A percentile compares a stretch with the other conserved stretches of the same genome.
phyloP scores from a whole-genome alignment of 1,284 basidiomycete genomes.

The Trichosporon faecale region DNA sequence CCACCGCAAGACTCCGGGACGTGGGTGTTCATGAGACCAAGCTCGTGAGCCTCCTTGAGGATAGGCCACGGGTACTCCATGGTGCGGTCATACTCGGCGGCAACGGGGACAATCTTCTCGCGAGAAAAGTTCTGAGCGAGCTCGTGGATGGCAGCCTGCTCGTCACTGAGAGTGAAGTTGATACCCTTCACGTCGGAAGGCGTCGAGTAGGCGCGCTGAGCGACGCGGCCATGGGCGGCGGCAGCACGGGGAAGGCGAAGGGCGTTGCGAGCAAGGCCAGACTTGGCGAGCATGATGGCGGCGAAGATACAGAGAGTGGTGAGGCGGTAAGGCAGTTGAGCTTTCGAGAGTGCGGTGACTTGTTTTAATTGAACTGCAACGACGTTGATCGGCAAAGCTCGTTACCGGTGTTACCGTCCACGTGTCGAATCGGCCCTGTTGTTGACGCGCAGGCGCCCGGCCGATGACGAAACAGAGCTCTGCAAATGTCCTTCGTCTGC shows the following conservation, averaged over 20 bases:
- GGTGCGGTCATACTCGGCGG: slow-evolving; percentile 54
- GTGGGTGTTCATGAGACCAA: slow-evolving; percentile 55
- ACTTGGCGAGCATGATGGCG: slow-evolving; percentile 9
- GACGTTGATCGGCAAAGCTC: background rate
- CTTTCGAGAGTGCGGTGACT: background rate
- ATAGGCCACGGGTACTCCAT: slow-evolving; percentile 58
- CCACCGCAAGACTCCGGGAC: slow-evolving; percentile 50
- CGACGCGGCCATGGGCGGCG: background rate
- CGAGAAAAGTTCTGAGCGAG: slow-evolving; percentile 55
- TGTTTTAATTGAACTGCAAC: background rate
- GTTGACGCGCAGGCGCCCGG: background rate
- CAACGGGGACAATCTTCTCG: slow-evolving; percentile 57
- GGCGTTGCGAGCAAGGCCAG: background rate
- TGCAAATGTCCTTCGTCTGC: too few relatives aligned
- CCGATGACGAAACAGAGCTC: background rate
- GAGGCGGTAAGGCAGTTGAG: background rate
- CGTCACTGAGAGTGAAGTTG: slow-evolving; percentile 41
- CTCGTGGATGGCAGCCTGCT: slow-evolving; percentile 50
- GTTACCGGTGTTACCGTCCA: background rate
- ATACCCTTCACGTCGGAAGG: slow-evolving; percentile 14
- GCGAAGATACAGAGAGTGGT: background rate
- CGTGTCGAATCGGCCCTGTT: background rate
- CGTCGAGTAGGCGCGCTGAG: slow-evolving; percentile 4
- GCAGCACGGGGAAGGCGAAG: background rate
- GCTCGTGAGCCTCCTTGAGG: slow-evolving; percentile 56